Conservation (phyloP, 2,329 filamentous ascomycete genomes). For the Sclerotinia spermophila region DNA sequence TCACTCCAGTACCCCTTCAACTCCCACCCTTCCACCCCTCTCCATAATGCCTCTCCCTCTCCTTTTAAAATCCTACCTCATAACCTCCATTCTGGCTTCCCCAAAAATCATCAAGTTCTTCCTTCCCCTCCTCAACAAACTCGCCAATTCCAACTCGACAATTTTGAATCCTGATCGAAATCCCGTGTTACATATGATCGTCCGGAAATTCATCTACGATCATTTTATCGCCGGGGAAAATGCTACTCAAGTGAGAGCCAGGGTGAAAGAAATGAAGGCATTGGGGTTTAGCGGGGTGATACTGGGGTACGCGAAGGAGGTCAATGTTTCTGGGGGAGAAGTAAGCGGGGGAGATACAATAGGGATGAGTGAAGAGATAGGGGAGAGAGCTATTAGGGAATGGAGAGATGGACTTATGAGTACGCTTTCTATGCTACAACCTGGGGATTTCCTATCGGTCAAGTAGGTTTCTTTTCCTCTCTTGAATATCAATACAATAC, state of each 20-base stretch:
- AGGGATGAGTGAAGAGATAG: constrained; percentile 10
- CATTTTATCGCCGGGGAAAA: constrained; percentile 85
- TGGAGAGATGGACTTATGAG: constrained; percentile 53
- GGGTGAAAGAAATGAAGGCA: constrained; percentile 60
- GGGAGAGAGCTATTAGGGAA: constrained; percentile 13
- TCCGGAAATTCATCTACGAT: constrained; percentile 79
- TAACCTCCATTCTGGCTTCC: constrained; percentile 20
- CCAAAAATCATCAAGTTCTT: constrained; percentile 17
- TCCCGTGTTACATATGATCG: constrained; percentile 59
- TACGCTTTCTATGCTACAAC: constrained; percentile 49
- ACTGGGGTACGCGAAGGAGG: constrained; percentile 76
- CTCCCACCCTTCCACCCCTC: constrained; percentile 12
- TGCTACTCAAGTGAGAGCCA: constrained; percentile 59
- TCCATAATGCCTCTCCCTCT: constrained; percentile 20
- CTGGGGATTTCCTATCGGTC: constrained; percentile 50
- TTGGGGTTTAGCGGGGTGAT: constrained; percentile 81
- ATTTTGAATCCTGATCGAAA: constrained; percentile 60
- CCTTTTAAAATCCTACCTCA: constrained; percentile 15
- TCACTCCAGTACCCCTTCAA: background rate
- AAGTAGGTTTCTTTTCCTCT: constrained; percentile 41
- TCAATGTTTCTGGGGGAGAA: constrained; percentile 37
- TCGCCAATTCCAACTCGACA: constrained; percentile 13
- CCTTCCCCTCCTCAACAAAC: constrained; percentile 13
- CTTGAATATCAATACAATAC: background rate
- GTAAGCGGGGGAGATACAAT: too few species aligned